Conservation (phyloP, 345 rosid species). For the Camelina laxa region DNA sequence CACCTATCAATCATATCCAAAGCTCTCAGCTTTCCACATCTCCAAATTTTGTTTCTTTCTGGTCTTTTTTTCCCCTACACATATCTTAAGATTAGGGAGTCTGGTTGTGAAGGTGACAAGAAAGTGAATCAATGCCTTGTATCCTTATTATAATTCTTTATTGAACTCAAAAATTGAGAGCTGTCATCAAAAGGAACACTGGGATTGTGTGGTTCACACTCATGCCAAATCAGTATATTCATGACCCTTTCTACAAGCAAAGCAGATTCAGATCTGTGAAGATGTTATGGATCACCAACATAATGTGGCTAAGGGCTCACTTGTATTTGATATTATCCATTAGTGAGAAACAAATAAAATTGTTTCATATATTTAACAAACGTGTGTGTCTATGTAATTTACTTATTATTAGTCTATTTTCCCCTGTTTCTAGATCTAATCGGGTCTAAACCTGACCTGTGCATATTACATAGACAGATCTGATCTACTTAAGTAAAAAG, state of each 20-base stretch:
- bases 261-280: conserved; percentile 16
- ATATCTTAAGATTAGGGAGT: conserved; percentile 9
- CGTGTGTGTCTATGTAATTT: neutral
- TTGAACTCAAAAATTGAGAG: neutral
- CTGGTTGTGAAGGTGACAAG: conserved; percentile 32
- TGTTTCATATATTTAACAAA: neutral
- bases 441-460: neutral
- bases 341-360: neutral
- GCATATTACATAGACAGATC: neutral
- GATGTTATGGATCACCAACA: conserved; percentile 28
- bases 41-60: conserved; percentile 23
- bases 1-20: neutral
- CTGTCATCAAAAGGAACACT: conserved; percentile 10
- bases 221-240: conserved; percentile 10
- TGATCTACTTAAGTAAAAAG: neutral
- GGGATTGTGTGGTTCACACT: conserved; percentile 26
- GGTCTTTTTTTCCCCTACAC: neutral
- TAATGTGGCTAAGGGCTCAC: conserved; percentile 27
- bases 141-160: conserved; percentile 25
- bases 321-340: conserved; percentile 25
- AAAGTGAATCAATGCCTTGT: conserved; percentile 24
- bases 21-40: conserved; percentile 21
- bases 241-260: conserved; percentile 37
- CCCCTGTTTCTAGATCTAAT: conserved; percentile 9
- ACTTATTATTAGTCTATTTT: neutral